phyloP scores from a whole-genome alignment of 2,329 filamentous ascomycete genomes.

The Beauveria pseudobassiana region DNA sequence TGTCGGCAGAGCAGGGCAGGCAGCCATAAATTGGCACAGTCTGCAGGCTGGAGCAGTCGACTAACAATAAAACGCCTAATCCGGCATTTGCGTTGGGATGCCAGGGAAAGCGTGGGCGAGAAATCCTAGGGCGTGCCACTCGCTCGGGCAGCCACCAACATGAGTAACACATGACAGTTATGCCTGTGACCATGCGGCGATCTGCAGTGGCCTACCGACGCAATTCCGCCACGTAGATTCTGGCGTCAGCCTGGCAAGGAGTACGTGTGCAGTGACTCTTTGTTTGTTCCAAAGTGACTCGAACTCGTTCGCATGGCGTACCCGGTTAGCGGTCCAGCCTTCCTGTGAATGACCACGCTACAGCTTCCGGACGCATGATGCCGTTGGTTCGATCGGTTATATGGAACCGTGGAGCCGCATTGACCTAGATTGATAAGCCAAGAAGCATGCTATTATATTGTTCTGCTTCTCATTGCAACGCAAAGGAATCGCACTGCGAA shows the following conservation, averaged over 20 bases:
- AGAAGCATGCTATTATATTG: not conserved
- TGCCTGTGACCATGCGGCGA: not conserved
- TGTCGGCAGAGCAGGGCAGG: constrained; percentile 3
- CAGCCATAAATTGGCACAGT: not conserved
- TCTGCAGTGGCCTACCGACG: not conserved
- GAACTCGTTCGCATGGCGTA: constrained; percentile 10
- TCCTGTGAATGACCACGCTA: not conserved
- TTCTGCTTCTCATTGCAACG: not conserved
- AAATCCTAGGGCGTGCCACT: not conserved
- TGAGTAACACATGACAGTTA: not conserved
- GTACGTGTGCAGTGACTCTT: constrained; percentile 9
- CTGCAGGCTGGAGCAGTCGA: not conserved
- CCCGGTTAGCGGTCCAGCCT: constrained; percentile 1
- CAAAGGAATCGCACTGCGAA: not conserved
- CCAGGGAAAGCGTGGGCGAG: not conserved
- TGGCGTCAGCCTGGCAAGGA: constrained; percentile 6
- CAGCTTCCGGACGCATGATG: not conserved
- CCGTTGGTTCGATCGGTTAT: not conserved
- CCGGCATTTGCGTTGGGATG: not conserved
- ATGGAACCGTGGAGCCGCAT: not conserved
- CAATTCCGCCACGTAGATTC: constrained; percentile 5
- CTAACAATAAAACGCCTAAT: not conserved
- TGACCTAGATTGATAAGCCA: not conserved
- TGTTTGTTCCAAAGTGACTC: not conserved
- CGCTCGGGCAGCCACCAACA: not conserved